Evolutionary conservation across 2,329 filamentous ascomycete species (phyloP).

Genomic region (Shiraia bambusicola): DNA sequence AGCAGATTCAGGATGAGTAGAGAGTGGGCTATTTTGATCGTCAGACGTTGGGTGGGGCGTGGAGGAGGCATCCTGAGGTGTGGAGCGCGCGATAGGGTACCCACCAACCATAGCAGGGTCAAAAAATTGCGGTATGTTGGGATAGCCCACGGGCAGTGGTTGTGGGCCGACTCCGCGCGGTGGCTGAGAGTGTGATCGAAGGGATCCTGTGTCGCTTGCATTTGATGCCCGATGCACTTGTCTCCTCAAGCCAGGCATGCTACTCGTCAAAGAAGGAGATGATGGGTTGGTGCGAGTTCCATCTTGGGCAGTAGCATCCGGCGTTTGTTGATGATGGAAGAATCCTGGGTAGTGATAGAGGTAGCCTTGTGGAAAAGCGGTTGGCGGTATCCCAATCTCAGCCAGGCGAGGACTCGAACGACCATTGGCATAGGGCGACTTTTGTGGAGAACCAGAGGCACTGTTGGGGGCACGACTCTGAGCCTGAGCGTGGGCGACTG

Average conservation of each 20-base stretch:
- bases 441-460: conserved; percentile 46
- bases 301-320: conserved; percentile 44
- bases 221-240: conserved; percentile 47
- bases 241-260: conserved; percentile 47
- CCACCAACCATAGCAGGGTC: conserved; percentile 32
- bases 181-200: conserved; percentile 54
- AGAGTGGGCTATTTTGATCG: conserved; percentile 22
- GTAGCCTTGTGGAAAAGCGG: conserved; percentile 43
- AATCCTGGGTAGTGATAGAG: conserved; percentile 51
- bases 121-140: conserved; percentile 36
- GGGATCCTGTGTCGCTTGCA: conserved; percentile 46
- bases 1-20: conserved; percentile 22
- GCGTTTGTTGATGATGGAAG: conserved; percentile 42
- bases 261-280: conserved; percentile 49
- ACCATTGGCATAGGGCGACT: conserved; percentile 36
- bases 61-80: conserved; percentile 29
- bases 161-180: conserved; percentile 47
- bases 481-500: conserved; percentile 41
- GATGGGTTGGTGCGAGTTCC: conserved; percentile 52
- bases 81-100: conserved; percentile 39
- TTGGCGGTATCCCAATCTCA: conserved; percentile 32
- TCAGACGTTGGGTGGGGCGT: conserved; percentile 21
- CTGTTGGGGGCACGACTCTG: conserved; percentile 37
- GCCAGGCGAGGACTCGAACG: conserved; percentile 36
- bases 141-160: conserved; percentile 45